Percentiles rank a stretch among this genome's conserved stretches.
Evolutionary conservation across 192 early-diverging fungal species (phyloP).

Genomic region (Entophlyctis luteolus): DNA sequence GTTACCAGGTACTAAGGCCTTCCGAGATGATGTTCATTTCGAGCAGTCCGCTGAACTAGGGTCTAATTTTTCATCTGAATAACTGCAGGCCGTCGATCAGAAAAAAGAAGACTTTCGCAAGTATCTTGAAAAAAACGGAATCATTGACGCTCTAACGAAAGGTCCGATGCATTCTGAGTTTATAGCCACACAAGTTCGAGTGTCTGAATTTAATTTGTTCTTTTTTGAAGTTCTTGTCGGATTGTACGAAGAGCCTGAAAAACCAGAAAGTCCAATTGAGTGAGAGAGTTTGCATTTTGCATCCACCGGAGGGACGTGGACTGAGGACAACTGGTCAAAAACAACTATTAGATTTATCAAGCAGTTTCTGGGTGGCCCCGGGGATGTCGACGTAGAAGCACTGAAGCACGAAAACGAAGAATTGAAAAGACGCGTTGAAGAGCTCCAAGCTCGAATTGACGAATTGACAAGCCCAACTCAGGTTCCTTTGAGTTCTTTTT

Average conservation of each 20-base stretch:
- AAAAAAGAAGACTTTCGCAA: constrained; percentile 67
- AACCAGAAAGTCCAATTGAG: constrained; percentile 60
- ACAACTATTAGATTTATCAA: constrained; percentile 49
- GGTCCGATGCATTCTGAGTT: too few relatives aligned
- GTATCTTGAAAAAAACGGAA: constrained; percentile 61
- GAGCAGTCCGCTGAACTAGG: too few relatives aligned
- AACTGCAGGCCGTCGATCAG: constrained; percentile 47
- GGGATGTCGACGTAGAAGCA: constrained; percentile 54
- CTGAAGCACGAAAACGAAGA: constrained; percentile 57
- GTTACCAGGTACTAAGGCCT: too few relatives aligned
- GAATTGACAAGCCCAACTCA: constrained; percentile 39
- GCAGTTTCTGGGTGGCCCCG: constrained; percentile 57
- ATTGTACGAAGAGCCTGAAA: constrained; percentile 64
- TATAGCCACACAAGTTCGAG: background rate
- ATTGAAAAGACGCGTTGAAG: constrained; percentile 49
- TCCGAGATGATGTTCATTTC: too few relatives aligned
- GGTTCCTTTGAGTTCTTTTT: too few relatives aligned
- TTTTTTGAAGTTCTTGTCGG: constrained; percentile 52
- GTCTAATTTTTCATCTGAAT: too few relatives aligned
- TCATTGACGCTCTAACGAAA: constrained; percentile 62
- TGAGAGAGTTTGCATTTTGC: constrained; percentile 16
- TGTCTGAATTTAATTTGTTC: background rate
- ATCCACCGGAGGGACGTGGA: background rate
- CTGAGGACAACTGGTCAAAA: background rate
- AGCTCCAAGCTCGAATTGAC: constrained; percentile 50